Base-by-base conservation (phyloP, 768 basidiomycete genomes). In the Tulasnella sp. region DNA sequence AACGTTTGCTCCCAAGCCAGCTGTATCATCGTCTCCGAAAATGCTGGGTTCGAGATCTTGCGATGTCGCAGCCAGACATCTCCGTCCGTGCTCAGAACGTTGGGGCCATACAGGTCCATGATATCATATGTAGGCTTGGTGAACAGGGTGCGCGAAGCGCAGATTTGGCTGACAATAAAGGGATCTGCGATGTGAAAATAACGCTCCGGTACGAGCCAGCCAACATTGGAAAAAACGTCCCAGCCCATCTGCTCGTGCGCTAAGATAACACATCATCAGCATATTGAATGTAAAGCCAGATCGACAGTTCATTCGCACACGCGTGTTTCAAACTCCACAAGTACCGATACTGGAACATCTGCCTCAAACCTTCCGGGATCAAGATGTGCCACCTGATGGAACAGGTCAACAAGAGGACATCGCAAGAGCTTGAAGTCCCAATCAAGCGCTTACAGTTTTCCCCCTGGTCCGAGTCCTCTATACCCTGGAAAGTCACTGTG, bases 31-130 rank as follows among this genome's bases (percentile, higher is more conserved):
- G 30, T n/a, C 43, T 59, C 48, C 44, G 48, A 29, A 19, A 50
- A 59, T 3, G 46, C 29, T 0, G 45, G 57, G 10, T 48, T 31
- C 19, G 45, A 29, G 21, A 50, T 29, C 25, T 48, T 49, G 29
- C 48, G 38, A 25, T 59, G 48, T 31, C 57, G 48, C n/a, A 17
- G 46, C 57, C 57, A 59, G 4, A 24, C 46, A n/a, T 49, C 46
- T 12, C 57, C 57, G n/a, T 59, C 57, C 11, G 57, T 59, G 4
- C 45, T 59, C 12, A 59, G 12, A n/a, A 59, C 22, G 22, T 59
- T 59, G 57, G 31, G 30, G 7, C 57, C 57, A 49, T 31, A 59
- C 2, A 59, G 7, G n/a, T 49, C 49, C 10, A 59, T 44, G 3
- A 59, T 19, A 15, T 21, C 34, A 22, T 59, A 59, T 41, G 34